These are phyloP conservation scores for Wallacemonas sp. DNA, from an alignment of 208 protist genomes.

Conservation along the genomic window DNA sequence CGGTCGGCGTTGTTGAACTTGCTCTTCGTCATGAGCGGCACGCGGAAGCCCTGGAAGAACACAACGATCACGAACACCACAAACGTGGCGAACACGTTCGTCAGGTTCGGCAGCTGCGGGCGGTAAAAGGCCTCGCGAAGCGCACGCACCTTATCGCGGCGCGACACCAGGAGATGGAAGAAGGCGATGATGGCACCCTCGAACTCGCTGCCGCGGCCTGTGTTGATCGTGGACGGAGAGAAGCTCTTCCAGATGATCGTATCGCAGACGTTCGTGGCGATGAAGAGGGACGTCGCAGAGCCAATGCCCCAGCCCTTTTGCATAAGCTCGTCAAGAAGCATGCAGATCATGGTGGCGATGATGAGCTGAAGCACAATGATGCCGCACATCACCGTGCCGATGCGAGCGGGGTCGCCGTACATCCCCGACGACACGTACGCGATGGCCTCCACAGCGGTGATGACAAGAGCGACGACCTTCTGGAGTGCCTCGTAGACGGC, in stretches of 20 bases:
- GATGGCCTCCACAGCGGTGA: constrained; percentile 97
- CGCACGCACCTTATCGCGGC: constrained; percentile 96
- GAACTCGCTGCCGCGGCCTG: constrained; percentile 97
- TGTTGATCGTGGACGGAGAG: constrained; percentile 98
- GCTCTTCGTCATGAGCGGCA: constrained; percentile 94
- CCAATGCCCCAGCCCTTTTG: constrained; percentile 99
- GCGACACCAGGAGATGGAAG: constrained; percentile 97
- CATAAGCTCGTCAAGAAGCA: constrained; percentile 99
- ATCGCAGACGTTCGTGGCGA: constrained; percentile 99
- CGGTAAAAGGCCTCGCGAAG: constrained; percentile 99
- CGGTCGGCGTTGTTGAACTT: constrained; percentile 75
- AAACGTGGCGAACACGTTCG: constrained; percentile 99
- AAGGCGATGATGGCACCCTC: constrained; percentile 99
- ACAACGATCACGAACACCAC: constrained; percentile 99
- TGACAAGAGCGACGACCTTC: constrained; percentile 97
- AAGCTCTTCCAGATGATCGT: constrained; percentile 99
- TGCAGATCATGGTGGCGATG: constrained; percentile 97
- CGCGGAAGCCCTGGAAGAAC: constrained; percentile 99
- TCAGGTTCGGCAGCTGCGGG: constrained; percentile 99
- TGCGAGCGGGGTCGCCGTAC: constrained; percentile 97
- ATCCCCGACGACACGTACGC: constrained; percentile 98
- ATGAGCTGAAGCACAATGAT: constrained; percentile 99
- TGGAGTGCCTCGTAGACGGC: constrained; percentile 97
- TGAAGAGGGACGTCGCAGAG: constrained; percentile 99
- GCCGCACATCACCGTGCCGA: constrained; percentile 94